Evolutionary conservation across 306 rosid species (phyloP), one percentile per base, ranked within the genome.

Genomic region (Vigna nakashimae): DNA sequence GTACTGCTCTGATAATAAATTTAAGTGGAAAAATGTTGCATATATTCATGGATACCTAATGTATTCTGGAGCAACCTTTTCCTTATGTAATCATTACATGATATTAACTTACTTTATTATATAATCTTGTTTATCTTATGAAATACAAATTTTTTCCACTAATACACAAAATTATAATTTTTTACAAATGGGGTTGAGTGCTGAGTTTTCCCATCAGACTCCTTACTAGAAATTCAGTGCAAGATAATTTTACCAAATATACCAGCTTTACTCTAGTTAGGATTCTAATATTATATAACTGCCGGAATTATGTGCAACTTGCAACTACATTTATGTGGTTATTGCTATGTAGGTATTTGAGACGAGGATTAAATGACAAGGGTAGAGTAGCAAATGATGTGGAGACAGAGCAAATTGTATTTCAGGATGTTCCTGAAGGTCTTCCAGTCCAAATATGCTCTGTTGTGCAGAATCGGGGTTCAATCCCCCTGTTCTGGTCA

Each of bases 401-500:
- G 68, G 97, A 92, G 86, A 90, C 93, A 65, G 97, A 92, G 69
- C 97, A 92, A 38, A 80, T 92, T 75, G 86, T 92, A n/a, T 84
- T 77, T 81, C 92, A 87, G 71, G 88, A 79, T 86, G 84, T 79
- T 68, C 70, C 86, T 34, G 87, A 85, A 59, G 96, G 90, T 26
- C 69, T 45, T 67, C 89, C 90, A 1, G 60, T 75, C 55, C 93
- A 78, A 78, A 88, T 92, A 84, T 88, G 91, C 86, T 90, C 97
- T 34, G 86, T 90, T 55, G 95, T 92, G 69, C 96, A 92, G 80
- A 89, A 88, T 68, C 86, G 97, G 56, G 97, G 97, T 18, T 92
- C 97, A 38, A 92, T 92, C 79, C 97, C 97, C 60, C 92, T 92
- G 62, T 92, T 88, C 87, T 92, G 97, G 97, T 88, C 97, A 45